Percentiles rank a stretch among this genome's conserved stretches.
These are phyloP conservation scores for Brachypodium distachyon DNA, from an alignment of 202 grass and related monocot species.

Conservation along the genomic window DNA sequence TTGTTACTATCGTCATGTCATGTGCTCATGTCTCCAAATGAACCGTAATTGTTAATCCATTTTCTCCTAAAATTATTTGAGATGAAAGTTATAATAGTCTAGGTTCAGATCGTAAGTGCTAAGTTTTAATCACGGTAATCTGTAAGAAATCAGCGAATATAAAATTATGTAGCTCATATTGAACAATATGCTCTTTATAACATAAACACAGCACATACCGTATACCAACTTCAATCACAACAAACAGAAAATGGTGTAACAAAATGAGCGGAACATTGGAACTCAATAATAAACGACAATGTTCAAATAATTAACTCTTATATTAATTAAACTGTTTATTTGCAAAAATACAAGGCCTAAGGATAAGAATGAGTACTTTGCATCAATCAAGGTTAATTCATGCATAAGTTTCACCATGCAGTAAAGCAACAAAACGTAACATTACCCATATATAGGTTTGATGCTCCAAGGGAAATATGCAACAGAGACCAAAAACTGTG, in stretches of 20 bases:
- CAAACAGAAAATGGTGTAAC: background rate
- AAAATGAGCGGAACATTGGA: background rate
- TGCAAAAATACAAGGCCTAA: background rate
- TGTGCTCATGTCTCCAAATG: background rate
- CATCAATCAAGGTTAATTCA: background rate
- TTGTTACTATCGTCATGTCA: background rate
- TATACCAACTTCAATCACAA: background rate
- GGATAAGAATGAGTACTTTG: background rate
- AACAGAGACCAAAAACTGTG: constrained; percentile 61
- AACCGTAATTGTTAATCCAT: background rate
- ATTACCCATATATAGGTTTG: constrained; percentile 72
- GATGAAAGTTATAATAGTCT: background rate
- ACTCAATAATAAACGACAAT: background rate
- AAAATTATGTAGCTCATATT: background rate
- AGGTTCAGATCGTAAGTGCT: background rate
- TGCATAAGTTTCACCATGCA: background rate
- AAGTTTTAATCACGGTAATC: background rate
- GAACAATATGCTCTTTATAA: background rate
- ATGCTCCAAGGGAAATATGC: constrained; percentile 78
- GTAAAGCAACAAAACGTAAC: background rate
- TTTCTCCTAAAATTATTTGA: background rate
- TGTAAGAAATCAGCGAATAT: background rate
- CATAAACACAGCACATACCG: background rate
- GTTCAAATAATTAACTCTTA: background rate
- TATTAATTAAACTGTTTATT: background rate